Conservation (phyloP, 1,284 basidiomycete genomes). For the Ceratobasidium papillatum region DNA sequence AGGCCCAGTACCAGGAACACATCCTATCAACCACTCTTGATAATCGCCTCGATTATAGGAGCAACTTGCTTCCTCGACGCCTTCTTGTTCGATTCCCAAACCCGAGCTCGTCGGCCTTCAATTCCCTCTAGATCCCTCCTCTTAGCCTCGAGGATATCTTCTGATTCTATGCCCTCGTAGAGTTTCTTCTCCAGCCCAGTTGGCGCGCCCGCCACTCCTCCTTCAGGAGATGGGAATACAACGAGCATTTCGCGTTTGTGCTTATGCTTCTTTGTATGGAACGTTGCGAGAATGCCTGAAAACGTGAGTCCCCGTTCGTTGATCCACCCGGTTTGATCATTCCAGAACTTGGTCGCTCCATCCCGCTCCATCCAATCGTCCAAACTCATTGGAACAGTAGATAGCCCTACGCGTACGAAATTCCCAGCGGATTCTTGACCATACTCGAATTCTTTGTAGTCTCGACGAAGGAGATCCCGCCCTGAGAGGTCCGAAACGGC, state of each 20-base stretch:
- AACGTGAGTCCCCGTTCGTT: conserved; percentile 67
- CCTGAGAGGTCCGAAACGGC: conserved; percentile 75
- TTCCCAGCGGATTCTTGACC: conserved; percentile 56
- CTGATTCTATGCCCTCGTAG: conserved; percentile 63
- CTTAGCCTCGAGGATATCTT: conserved; percentile 61
- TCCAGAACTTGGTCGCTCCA: conserved; percentile 57
- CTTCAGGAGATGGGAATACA: conserved; percentile 58
- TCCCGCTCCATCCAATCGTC: conserved; percentile 59
- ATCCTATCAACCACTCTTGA: conserved; percentile 45
- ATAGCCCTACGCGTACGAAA: conserved; percentile 66
- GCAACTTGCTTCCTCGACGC: conserved; percentile 84
- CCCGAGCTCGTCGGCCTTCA: conserved; percentile 52
- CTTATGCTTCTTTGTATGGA: conserved; percentile 58
- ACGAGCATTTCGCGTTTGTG: conserved; percentile 73
- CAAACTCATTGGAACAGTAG: conserved; percentile 79
- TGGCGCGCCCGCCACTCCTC: conserved; percentile 45
- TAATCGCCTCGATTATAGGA: conserved; percentile 69
- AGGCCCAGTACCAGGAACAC: neutral
- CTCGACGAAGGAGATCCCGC: conserved; percentile 82
- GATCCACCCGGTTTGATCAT: conserved; percentile 69
- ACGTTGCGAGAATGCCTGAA: conserved; percentile 80
- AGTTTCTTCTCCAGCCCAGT: conserved; percentile 47
- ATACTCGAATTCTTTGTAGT: conserved; percentile 89
- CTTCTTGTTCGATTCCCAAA: conserved; percentile 77
- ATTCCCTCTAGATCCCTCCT: conserved; percentile 48